Evolutionary conservation across 2,329 filamentous ascomycete genomes (phyloP), one percentile per base, ranked within the genome.

Genomic region (Falciphora oryzae): DNA sequence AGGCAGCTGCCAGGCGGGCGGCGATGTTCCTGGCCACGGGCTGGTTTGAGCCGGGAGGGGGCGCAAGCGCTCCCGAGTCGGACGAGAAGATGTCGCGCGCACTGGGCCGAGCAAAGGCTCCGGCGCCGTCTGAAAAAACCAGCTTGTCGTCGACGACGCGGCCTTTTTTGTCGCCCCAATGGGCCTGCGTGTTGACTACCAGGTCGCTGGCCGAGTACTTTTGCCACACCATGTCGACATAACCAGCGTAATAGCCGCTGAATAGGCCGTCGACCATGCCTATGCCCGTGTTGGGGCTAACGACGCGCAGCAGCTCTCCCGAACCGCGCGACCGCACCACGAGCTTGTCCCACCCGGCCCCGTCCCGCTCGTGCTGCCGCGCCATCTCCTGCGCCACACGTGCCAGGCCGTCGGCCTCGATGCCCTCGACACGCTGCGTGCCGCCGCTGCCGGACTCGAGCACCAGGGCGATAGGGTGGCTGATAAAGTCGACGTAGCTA

Each of bases 401-500:
- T 61, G 78, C 73, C 57, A 86, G 76, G 10, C 80, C 83, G 65
- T 78, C 75, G 50, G 74, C 63, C 2, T 79, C 78, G 67, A 85
- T 74, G 29, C 84, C 84, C n/a, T 74, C 72, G 13, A 86, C 84
- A 22, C 71, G 75, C 67, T 80, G 79, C 25, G 76, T 71, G 22
- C 68, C 68, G 59, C 82, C 83, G 59, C 75, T 73, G 27, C 77
- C 77, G 66, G 80, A 83, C 64, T 75, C 75, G 59, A 89, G 80
- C 66, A 75, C 73, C 67, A 89, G 79, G 1, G 84, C 81, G 63
- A 89, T 81, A n/a, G 89, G 87, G 69, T 89, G 73, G 69, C 79
- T 79, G 67, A 92, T 83, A 75, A 93, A 93, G 77, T 93, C 90
- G 63, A 93, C 91, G 73, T 89, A 89, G 67, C 82, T 86, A 70